Evolutionary conservation across 495 filamentous ascomycete species (phyloP).

Genomic region (Annulohypoxylon maeteangense): DNA sequence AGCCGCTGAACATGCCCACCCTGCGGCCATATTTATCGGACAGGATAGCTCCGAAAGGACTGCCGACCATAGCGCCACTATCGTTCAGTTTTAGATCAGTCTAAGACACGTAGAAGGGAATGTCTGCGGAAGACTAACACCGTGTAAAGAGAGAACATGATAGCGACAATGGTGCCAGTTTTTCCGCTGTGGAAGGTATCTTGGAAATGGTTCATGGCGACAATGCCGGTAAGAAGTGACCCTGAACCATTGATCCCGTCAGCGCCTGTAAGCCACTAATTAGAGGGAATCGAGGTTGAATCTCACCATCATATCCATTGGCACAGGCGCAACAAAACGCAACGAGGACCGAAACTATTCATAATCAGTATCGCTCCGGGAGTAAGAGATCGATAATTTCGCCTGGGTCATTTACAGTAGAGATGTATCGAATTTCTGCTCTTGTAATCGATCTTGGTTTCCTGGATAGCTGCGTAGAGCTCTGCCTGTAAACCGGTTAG

Average conservation of each 20-base stretch:
- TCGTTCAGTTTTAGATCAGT: constrained; percentile 3
- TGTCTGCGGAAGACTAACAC: constrained; percentile 49
- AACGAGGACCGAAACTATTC: constrained; percentile 53
- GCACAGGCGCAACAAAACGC: constrained; percentile 63
- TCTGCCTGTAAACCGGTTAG: constrained; percentile 58
- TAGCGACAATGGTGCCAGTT: constrained; percentile 50
- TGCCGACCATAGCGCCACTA: constrained; percentile 59
- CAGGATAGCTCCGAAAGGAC: constrained; percentile 56
- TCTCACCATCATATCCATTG: constrained; percentile 61
- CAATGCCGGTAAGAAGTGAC: constrained; percentile 57
- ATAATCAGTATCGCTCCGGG: constrained; percentile 3
- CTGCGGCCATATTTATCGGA: constrained; percentile 58
- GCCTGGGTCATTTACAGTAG: constrained; percentile 57
- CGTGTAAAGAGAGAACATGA: constrained; percentile 61
- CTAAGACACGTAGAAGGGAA: not conserved
- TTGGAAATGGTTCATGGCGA: constrained; percentile 56
- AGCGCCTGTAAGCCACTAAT: constrained; percentile 3
- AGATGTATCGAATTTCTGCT: constrained; percentile 65
- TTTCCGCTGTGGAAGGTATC: constrained; percentile 49
- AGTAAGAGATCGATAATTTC: not conserved
- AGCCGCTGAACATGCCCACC: constrained; percentile 61
- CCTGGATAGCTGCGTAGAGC: constrained; percentile 66
- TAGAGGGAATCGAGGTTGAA: not conserved
- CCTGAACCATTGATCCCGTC: constrained; percentile 33
- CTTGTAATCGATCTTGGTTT: constrained; percentile 65